These are phyloP conservation scores for Herpotrichia juniperi DNA, from an alignment of 2,329 filamentous ascomycete genomes.

Conservation along the genomic window DNA sequence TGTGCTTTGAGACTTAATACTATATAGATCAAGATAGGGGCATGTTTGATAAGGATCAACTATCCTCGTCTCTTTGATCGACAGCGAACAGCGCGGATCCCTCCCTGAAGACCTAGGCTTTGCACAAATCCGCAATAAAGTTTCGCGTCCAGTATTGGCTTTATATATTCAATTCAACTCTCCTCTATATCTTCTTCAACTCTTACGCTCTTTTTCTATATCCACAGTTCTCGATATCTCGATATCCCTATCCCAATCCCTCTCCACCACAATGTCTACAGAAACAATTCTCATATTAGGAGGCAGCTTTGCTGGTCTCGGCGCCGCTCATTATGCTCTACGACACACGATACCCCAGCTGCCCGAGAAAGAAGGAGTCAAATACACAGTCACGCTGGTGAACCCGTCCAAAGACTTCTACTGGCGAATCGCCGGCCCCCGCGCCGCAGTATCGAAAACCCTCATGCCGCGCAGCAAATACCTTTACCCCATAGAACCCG, in stretches of 20 bases:
- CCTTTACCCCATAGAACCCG: constrained; percentile 58
- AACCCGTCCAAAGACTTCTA: constrained; percentile 61
- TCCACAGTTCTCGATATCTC: constrained; percentile 1
- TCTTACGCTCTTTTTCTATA: constrained; percentile 9
- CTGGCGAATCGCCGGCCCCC: constrained; percentile 61
- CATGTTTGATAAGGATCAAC: no score
- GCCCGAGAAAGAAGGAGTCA: constrained; percentile 39
- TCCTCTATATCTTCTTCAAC: constrained; percentile 17
- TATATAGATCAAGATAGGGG: no score
- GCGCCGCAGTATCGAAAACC: constrained; percentile 58
- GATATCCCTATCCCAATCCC: constrained; percentile 4
- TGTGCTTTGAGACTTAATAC: no score
- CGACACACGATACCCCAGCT: constrained; percentile 43
- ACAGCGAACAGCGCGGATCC: no score
- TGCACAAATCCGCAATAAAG: no score
- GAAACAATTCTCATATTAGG: constrained; percentile 46
- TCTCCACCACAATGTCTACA: constrained; percentile 31
- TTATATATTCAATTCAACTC: no score
- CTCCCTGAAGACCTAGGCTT: no score
- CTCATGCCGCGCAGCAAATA: constrained; percentile 57
- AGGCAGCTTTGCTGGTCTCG: constrained; percentile 43
- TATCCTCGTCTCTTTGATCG: no score
- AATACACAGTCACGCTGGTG: constrained; percentile 62
- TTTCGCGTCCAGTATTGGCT: no score
- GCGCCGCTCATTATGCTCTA: constrained; percentile 44